Conservation (phyloP, 2,329 filamentous ascomycete species). For the Blastomyces silverae region DNA sequence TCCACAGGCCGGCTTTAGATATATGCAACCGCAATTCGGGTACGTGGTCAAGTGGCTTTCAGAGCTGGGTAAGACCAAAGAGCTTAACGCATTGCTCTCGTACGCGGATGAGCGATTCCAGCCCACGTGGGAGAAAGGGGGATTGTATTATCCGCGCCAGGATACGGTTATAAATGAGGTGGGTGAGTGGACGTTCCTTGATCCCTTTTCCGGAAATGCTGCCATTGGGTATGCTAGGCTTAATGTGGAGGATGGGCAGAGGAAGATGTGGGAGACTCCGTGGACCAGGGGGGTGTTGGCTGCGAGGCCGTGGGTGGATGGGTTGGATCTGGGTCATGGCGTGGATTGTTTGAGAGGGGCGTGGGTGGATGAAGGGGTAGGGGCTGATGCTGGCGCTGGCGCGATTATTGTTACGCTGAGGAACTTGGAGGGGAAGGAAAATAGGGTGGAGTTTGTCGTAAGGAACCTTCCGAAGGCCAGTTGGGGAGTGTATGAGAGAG, state of each 20-base stretch:
- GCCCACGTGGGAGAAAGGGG: constrained; percentile 34
- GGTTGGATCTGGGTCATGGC: background rate
- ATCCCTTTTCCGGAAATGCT: constrained; percentile 36
- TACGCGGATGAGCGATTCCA: constrained; percentile 28
- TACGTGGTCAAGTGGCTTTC: constrained; percentile 33
- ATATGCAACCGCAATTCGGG: constrained; percentile 14
- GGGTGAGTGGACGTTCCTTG: constrained; percentile 17
- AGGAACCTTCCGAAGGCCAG: background rate
- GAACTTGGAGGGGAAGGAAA: background rate
- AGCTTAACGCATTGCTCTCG: constrained; percentile 24
- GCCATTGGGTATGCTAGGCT: constrained; percentile 34
- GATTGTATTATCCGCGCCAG: constrained; percentile 32
- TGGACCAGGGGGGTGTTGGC: constrained; percentile 2
- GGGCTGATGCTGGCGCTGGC: background rate
- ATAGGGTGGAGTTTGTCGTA: background rate
- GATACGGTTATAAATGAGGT: constrained; percentile 24
- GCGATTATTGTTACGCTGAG: background rate
- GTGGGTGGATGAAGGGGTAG: background rate
- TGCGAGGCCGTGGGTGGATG: constrained; percentile 23
- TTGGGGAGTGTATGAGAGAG: constrained; percentile 15
- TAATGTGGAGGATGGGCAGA: constrained; percentile 35
- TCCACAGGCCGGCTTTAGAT: constrained; percentile 12
- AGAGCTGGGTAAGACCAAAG: constrained; percentile 26
- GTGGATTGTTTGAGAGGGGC: background rate
- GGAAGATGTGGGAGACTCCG: constrained; percentile 29